Percentiles rank a stretch among this genome's conserved stretches.
Conservation (phyloP, 495 filamentous ascomycete species). For the Aspergillus nanangensis region DNA sequence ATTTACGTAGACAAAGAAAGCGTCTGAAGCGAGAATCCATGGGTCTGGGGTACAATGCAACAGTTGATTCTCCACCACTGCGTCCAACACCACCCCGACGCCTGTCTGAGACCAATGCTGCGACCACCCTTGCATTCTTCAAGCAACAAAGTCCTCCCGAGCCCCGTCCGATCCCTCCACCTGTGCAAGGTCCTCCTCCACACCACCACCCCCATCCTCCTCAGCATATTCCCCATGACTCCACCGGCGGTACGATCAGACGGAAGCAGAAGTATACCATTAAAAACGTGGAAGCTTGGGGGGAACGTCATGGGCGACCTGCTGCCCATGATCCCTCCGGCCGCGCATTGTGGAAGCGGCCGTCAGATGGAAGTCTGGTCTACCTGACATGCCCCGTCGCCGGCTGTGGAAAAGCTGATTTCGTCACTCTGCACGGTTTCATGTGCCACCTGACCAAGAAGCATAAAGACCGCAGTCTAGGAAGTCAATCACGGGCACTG, state of each 20-base stretch:
- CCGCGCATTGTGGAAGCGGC: slow-evolving; percentile 42
- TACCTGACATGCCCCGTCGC: slow-evolving; percentile 43
- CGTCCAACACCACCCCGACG: slow-evolving; percentile 41
- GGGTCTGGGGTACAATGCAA: slow-evolving; percentile 34
- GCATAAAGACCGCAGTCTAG: slow-evolving; percentile 44
- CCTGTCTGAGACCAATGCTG: slow-evolving; percentile 44
- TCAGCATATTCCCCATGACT: slow-evolving; percentile 29
- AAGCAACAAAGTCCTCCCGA: slow-evolving; percentile 48
- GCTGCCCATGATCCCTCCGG: slow-evolving; percentile 43
- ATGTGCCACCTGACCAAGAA: slow-evolving; percentile 50
- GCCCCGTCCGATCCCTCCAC: slow-evolving; percentile 33
- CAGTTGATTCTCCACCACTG: slow-evolving; percentile 38
- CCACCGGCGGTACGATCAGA: slow-evolving; percentile 27
- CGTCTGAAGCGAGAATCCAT: slow-evolving; percentile 44
- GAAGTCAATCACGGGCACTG: slow-evolving; percentile 42
- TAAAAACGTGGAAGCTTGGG: slow-evolving; percentile 48
- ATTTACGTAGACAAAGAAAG: slow-evolving; percentile 44
- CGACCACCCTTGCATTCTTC: slow-evolving; percentile 49
- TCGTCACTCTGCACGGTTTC: slow-evolving; percentile 44
- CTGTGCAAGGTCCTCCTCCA: slow-evolving; percentile 23
- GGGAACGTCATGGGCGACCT: slow-evolving; percentile 43
- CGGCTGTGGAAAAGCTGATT: slow-evolving; percentile 43
- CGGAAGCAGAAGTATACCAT: slow-evolving; percentile 49
- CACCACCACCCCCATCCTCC: slow-evolving; percentile 17
- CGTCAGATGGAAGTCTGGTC: slow-evolving; percentile 42